Conservation (phyloP, 768 basidiomycete species). For the Ephemerocybe angulata region DNA sequence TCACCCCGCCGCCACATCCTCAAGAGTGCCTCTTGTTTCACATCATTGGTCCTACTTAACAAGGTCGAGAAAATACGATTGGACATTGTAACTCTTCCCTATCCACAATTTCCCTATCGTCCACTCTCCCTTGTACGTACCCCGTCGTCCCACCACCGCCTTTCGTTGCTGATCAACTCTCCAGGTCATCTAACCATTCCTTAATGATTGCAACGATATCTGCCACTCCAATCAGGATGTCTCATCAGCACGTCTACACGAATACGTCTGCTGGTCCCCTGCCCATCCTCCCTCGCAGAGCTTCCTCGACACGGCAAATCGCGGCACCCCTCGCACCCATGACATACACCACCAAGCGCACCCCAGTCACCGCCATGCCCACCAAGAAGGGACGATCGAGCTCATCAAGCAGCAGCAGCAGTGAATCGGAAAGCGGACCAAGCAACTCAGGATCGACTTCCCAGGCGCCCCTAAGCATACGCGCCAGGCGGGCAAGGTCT, state of each 20-base stretch:
- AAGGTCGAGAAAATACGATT: not conserved
- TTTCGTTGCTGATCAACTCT: not conserved
- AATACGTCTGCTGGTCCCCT: conserved; percentile 59
- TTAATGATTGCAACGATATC: conserved; percentile 45
- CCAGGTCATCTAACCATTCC: not conserved
- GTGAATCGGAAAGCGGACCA: conserved; percentile 4
- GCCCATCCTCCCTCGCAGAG: conserved; percentile 60
- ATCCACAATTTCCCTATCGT: not conserved
- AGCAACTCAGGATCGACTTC: conserved; percentile 17
- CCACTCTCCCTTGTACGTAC: conserved; percentile 2
- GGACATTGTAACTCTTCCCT: not conserved
- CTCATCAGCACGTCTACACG: conserved; percentile 34
- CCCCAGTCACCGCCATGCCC: not conserved
- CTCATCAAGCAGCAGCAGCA: conserved; percentile 7
- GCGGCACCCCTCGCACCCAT: not conserved
- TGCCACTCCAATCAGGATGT: conserved; percentile 32
- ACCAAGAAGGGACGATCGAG: conserved; percentile 4
- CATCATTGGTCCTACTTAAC: not conserved
- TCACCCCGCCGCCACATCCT: not conserved
- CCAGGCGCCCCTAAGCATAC: conserved; percentile 1
- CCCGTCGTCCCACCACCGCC: too few relatives aligned
- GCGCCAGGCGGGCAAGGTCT: conserved; percentile 5
- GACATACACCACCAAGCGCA: not conserved
- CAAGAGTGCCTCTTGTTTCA: conserved; percentile 1
- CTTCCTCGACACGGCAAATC: conserved; percentile 27